Evolutionary conservation across 2,329 filamentous ascomycete species (phyloP).

Genomic region (Fusarium citri): DNA sequence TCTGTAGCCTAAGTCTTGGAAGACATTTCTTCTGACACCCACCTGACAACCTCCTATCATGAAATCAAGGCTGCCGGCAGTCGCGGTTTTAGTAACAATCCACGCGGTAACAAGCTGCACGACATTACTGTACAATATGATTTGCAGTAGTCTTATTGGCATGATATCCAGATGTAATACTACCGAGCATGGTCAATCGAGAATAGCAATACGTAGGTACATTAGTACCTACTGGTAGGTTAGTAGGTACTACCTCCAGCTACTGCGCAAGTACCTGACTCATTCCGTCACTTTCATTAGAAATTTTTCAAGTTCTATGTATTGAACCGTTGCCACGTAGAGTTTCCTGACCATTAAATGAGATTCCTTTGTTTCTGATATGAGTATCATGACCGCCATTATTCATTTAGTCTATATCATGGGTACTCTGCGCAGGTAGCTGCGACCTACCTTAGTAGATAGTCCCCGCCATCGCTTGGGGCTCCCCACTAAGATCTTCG

Average conservation of each 20-base stretch:
- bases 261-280: background rate
- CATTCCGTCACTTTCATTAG: background rate
- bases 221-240: background rate
- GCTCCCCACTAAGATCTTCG: constrained; percentile 31
- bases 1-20: no score
- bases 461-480: constrained; percentile 18
- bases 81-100: background rate
- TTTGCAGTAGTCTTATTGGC: constrained; percentile 3
- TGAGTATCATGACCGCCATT: background rate
- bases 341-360: background rate
- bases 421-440: background rate
- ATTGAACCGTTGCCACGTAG: background rate
- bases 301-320: background rate
- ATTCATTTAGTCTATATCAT: constrained; percentile 7
- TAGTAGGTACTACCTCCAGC: no score
- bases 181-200: background rate
- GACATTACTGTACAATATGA: background rate
- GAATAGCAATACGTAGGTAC: background rate
- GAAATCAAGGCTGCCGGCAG: constrained; percentile 26
- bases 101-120: background rate
- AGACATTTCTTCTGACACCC: no score
- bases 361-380: no score
- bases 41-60: background rate
- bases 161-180: background rate
- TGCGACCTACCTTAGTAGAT: background rate